A percentile compares a stretch with the other conserved stretches of the same genome.
phyloP scores from a whole-genome alignment of 2,329 filamentous ascomycete genomes.

The Bipolaris cookei region DNA sequence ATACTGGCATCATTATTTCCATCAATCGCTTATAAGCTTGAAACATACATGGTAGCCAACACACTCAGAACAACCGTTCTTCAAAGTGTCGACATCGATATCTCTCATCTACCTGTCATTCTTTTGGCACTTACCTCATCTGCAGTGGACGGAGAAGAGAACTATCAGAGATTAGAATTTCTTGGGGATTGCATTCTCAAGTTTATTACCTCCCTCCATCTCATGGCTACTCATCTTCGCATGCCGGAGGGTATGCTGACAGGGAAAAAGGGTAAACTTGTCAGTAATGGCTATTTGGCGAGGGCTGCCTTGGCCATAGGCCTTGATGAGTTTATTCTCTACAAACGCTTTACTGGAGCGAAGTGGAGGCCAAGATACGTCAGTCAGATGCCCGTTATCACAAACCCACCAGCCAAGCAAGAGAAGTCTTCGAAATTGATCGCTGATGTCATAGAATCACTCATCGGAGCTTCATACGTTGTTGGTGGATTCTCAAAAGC shows the following conservation, averaged over 20 bases:
- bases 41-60: slow-evolving; percentile 67
- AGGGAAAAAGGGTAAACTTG: slow-evolving; percentile 68
- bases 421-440: slow-evolving; percentile 75
- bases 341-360: slow-evolving; percentile 67
- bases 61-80: slow-evolving; percentile 65
- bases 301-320: slow-evolving; percentile 67
- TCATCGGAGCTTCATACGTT: slow-evolving; percentile 77
- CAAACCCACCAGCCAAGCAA: slow-evolving; percentile 35
- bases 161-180: slow-evolving; percentile 88
- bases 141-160: slow-evolving; percentile 62
- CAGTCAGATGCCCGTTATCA: slow-evolving; percentile 47
- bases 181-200: slow-evolving; percentile 87
- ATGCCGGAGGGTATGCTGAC: slow-evolving; percentile 82
- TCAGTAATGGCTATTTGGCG: slow-evolving; percentile 77
- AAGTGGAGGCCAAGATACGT: slow-evolving; percentile 76
- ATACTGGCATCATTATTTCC: slow-evolving; percentile 70
- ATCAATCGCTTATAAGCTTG: slow-evolving; percentile 73
- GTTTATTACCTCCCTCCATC: slow-evolving; percentile 69
- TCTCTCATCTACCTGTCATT: slow-evolving; percentile 60
- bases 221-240: slow-evolving; percentile 64
- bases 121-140: slow-evolving; percentile 74
- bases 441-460: slow-evolving; percentile 85
- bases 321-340: slow-evolving; percentile 76
- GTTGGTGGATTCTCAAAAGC: slow-evolving; percentile 72
- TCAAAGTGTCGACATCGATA: slow-evolving; percentile 57